These are phyloP conservation scores for Daphne laureola DNA, from an alignment of 441 rosid species.

Conservation along the genomic window DNA sequence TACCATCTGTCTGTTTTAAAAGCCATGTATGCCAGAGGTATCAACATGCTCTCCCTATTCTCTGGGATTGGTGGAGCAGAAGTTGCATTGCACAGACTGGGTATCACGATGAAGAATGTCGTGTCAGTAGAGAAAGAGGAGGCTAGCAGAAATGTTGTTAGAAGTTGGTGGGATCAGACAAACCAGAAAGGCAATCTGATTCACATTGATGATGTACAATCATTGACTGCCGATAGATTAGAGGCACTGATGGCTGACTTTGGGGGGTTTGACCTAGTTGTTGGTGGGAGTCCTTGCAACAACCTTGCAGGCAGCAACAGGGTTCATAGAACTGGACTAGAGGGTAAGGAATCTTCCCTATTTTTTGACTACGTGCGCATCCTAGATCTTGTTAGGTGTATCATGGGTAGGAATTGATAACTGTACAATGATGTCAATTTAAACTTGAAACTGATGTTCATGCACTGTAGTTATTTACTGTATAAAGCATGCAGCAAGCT, in stretches of 20 bases:
- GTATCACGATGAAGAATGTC: constrained; percentile 51
- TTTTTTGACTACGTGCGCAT: constrained; percentile 70
- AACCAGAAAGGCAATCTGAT: constrained; percentile 59
- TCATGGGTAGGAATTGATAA: constrained; percentile 20
- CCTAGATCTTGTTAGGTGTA: constrained; percentile 39
- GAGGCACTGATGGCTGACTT: constrained; percentile 38
- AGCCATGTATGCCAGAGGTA: constrained; percentile 51
- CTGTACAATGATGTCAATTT: constrained; percentile 1
- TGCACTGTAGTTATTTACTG: too few species aligned
- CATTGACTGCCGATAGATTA: constrained; percentile 29
- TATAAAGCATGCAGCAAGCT: too few species aligned
- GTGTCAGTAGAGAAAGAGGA: constrained; percentile 74
- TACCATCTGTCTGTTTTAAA: constrained; percentile 75
- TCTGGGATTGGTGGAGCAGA: constrained; percentile 96
- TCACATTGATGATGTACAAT: constrained; percentile 43
- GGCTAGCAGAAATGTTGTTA: constrained; percentile 45
- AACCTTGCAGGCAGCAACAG: constrained; percentile 83
- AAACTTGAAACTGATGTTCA: too few species aligned
- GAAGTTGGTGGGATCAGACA: constrained; percentile 86
- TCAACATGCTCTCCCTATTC: constrained; percentile 77
- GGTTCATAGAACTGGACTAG: constrained; percentile 61
- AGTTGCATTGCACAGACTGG: constrained; percentile 81
- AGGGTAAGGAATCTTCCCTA: constrained; percentile 66
- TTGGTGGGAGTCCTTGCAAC: constrained; percentile 93
- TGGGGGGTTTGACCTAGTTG: constrained; percentile 77